Base-by-base conservation (phyloP, 257 asterid genomes). In the Salvia rosmarinus region DNA sequence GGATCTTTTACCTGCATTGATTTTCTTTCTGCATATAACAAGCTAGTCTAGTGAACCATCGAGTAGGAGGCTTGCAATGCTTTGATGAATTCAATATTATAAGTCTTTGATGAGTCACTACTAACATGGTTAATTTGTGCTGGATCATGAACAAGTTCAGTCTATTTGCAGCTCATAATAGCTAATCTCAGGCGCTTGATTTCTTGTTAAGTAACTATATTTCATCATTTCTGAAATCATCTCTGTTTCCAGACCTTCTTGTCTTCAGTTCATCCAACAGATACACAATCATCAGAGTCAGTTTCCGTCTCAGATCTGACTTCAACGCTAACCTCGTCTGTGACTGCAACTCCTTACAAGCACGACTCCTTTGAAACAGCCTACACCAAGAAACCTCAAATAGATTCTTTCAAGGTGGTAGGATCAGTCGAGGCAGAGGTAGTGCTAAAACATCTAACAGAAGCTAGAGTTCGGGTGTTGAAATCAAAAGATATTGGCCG, bases 401-500 rank as follows among this genome's bases (percentile, higher is more conserved):
- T 69, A 21, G 81, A 62, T 70, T 51, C 65, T 14, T 17, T 25
- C 73, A 66, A 30, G 30, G 71, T 74, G 69, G 67, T 47, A 46
- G 75, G 52, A 35, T 82, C 83, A 71, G 42, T 77, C 42, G 95
- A 87, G 80, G 44, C 79, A n/a, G 89, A 86, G 52, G 11, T 80
- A 77, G 78, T 74, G 69, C 79, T 84, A 25, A 85, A 84, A 42
- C 81, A 81, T 64, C 76, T 89, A 44, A 74, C 74, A 65, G 82
- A 84, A 80, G 92, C 90, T 71, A 83, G 76, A 75, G 47, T 64
- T 75, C 81, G 77, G 68, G 59, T 81, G 64, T 3, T 69, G 76
- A 82, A 81, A 42, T 84, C 90, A n/a, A 69, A 65, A 34, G 84
- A 78, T 44, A n/a, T 82, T 47, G 84, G 83, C 65, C 75, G 51